These are phyloP conservation scores for Boletus rex-veris DNA, from an alignment of 768 basidiomycete species.

Conservation along the genomic window DNA sequence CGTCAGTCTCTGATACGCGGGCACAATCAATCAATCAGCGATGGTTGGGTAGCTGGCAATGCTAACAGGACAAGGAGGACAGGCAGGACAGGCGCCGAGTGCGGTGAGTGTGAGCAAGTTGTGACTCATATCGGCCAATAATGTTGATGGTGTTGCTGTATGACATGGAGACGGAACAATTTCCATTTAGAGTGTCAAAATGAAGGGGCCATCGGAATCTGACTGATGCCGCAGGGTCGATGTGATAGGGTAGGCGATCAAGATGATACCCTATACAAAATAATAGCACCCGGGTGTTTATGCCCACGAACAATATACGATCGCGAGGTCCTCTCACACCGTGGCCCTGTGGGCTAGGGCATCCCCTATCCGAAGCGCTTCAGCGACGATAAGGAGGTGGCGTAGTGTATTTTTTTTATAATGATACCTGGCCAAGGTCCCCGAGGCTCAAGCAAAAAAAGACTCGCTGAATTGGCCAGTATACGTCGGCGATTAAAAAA, in stretches of 20 bases:
- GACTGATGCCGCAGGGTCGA: constrained; percentile 34
- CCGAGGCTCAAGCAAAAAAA: background rate
- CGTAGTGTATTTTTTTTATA: background rate
- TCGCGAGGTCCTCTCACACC: constrained; percentile 18
- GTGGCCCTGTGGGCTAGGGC: constrained; percentile 23
- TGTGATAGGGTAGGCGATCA: constrained; percentile 38
- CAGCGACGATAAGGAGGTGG: constrained; percentile 2
- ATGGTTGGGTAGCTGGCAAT: background rate
- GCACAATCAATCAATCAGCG: constrained; percentile 17
- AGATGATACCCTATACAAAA: constrained; percentile 27
- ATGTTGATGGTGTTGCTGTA: constrained; percentile 15
- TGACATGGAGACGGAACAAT: constrained; percentile 21
- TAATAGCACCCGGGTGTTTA: constrained; percentile 14
- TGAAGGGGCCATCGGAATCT: constrained; percentile 31
- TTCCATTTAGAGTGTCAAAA: constrained; percentile 23
- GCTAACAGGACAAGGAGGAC: background rate
- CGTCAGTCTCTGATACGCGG: constrained; percentile 9
- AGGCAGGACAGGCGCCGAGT: background rate
- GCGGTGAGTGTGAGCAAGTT: constrained; percentile 8
- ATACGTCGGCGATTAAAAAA: constrained; percentile 31
- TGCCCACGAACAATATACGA: constrained; percentile 16
- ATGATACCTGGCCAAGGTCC: background rate
- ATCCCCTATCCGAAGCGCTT: constrained; percentile 14
- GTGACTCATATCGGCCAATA: constrained; percentile 22
- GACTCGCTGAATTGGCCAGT: constrained; percentile 24